phyloP scores from a whole-genome alignment of 257 asterid genomes.

The Nicotiana noctiflora region DNA sequence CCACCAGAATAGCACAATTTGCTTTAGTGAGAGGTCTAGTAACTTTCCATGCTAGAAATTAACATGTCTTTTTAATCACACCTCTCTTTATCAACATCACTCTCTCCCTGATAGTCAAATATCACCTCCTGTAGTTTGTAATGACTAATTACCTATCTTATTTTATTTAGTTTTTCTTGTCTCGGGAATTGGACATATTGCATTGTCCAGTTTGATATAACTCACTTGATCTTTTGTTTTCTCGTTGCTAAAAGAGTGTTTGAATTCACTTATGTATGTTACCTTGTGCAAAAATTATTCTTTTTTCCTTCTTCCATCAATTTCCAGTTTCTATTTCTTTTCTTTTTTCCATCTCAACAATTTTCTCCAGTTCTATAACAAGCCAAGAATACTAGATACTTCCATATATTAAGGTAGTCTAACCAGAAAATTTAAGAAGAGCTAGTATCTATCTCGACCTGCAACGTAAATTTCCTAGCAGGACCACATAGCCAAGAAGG shows the following conservation, averaged over 20 bases:
- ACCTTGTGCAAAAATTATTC: not conserved
- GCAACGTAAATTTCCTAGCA: not conserved
- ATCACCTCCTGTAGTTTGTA: not conserved
- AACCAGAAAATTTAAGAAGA: not conserved
- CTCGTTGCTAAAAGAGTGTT: not conserved
- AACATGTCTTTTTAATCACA: not conserved
- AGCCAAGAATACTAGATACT: not conserved
- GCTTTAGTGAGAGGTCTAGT: not conserved
- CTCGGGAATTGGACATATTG: not conserved
- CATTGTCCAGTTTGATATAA: not conserved
- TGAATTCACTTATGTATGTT: not conserved
- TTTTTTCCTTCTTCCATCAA: not conserved
- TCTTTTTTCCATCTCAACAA: not conserved
- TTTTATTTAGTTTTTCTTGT: not conserved
- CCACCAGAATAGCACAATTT: conserved; percentile 1
- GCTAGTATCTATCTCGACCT: not conserved
- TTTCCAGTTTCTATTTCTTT: not conserved
- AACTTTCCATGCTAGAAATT: not conserved
- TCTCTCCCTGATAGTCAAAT: not conserved
- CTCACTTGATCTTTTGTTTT: conserved; percentile 3
- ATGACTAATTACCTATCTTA: not conserved
- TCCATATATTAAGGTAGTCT: not conserved
- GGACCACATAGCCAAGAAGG: not conserved
- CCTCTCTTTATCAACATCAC: not conserved
- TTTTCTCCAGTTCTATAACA: not conserved